phyloP scores from a whole-genome alignment of 108 stramenopile genomes.

The Cyclotella choctawhatcheeana region DNA sequence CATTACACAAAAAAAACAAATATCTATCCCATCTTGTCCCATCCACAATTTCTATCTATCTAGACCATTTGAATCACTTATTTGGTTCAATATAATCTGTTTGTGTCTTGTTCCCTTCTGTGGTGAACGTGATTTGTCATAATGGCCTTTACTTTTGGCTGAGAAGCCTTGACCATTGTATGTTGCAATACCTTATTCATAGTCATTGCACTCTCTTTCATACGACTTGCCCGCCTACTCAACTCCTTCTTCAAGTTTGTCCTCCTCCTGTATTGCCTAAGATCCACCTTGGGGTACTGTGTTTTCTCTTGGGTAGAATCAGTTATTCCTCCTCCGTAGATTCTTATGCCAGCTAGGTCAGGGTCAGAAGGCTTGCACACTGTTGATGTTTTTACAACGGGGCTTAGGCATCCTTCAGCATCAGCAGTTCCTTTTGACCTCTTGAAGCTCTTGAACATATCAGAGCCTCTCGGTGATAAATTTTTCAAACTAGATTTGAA shows the following conservation, averaged over 20 bases:
- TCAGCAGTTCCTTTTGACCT: neutral
- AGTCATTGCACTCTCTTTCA: neutral
- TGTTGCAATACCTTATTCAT: neutral
- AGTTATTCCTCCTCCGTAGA: neutral
- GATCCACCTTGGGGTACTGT: neutral
- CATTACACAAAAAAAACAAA: too few species aligned
- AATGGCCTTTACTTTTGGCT: neutral
- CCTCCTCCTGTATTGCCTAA: neutral
- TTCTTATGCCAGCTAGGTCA: neutral
- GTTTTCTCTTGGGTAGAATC: neutral
- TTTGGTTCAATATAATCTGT: neutral
- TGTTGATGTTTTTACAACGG: neutral
- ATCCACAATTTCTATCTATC: too few species aligned
- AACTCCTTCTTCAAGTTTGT: neutral
- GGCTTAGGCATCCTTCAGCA: neutral
- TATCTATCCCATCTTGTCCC: too few species aligned
- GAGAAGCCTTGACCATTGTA: neutral
- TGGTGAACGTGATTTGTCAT: slow-evolving; percentile 4
- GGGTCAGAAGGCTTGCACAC: neutral
- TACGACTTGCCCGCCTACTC: neutral
- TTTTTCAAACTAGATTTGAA: neutral
- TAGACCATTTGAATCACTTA: too few species aligned
- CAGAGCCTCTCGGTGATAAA: neutral
- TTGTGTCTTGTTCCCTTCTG: neutral
- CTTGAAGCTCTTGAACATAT: neutral